Evolutionary conservation across 1,284 basidiomycete genomes (phyloP).

Genomic region (Ganoderma multipileum): DNA sequence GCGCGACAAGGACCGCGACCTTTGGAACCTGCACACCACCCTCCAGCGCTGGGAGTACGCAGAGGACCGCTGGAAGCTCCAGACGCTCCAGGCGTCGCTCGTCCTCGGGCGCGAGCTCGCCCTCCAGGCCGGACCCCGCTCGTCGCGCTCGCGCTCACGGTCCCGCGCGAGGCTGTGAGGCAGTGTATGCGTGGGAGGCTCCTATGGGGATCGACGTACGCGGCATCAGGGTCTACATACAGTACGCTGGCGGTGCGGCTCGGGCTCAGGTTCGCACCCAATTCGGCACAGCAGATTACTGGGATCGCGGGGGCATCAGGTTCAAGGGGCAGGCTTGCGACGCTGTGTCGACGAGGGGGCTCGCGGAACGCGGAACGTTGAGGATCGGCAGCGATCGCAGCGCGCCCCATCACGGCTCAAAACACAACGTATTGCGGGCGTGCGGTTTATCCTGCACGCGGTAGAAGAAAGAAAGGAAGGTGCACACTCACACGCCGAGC

Average conservation of each 20-base stretch:
- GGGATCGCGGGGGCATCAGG: background rate
- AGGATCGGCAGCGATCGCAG: background rate
- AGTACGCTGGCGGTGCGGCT: background rate
- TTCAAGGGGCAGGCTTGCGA: background rate
- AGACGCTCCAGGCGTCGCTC: slow-evolving; percentile 11
- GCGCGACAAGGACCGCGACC: slow-evolving; percentile 11
- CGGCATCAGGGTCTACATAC: background rate
- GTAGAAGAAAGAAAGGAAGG: slow-evolving; percentile 4
- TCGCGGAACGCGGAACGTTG: background rate
- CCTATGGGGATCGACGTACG: background rate
- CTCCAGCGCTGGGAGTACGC: slow-evolving; percentile 10
- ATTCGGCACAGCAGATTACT: background rate
- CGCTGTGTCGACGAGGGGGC: background rate
- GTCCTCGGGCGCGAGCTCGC: slow-evolving; percentile 2
- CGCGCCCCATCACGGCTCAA: background rate
- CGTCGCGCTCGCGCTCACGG: background rate
- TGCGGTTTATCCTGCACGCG: background rate
- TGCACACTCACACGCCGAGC: background rate
- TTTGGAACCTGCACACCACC: slow-evolving; percentile 4
- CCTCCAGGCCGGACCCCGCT: background rate
- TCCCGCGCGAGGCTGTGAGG: slow-evolving; percentile 1
- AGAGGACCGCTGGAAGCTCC: slow-evolving; percentile 15
- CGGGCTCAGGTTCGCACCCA: no score
- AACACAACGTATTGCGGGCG: background rate
- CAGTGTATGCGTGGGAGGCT: background rate